These are phyloP conservation scores for Termitomyces eurrhizus DNA, from an alignment of 768 basidiomycete genomes.

Conservation along the genomic window DNA sequence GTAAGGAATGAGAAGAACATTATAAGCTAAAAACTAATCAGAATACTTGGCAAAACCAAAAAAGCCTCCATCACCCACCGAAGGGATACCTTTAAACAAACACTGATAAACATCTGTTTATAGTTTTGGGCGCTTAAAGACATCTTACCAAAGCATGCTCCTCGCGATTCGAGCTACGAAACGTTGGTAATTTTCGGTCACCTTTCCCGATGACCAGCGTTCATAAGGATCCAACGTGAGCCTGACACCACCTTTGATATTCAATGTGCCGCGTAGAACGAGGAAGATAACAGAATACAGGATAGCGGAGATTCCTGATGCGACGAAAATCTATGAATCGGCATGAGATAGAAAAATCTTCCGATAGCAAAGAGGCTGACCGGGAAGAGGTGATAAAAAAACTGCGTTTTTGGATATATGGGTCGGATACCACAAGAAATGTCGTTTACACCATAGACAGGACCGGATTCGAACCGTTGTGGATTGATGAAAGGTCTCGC, in stretches of 20 bases:
- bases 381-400: constrained; percentile 59
- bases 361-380: constrained; percentile 30
- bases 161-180: constrained; percentile 61
- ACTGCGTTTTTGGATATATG: constrained; percentile 37
- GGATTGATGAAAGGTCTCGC: constrained; percentile 31
- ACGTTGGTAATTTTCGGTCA: constrained; percentile 47
- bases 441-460: constrained; percentile 49
- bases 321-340: constrained; percentile 48
- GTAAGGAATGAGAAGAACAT: constrained; percentile 55
- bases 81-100: constrained; percentile 55
- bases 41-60: neutral
- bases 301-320: constrained; percentile 49
- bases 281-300: constrained; percentile 61
- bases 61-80: constrained; percentile 33
- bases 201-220: constrained; percentile 34
- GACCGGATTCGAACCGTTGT: constrained; percentile 16
- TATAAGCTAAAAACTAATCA: constrained; percentile 44
- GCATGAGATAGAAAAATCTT: neutral
- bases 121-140: neutral
- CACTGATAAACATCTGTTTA: constrained; percentile 4
- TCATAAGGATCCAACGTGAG: constrained; percentile 44
- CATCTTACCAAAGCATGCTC: constrained; percentile 68
- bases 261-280: constrained; percentile 54
- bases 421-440: constrained; percentile 49
- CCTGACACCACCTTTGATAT: constrained; percentile 46